Percentiles rank a stretch among this genome's conserved stretches.
These are phyloP conservation scores for Penicillium coffeae DNA, from an alignment of 495 filamentous ascomycete genomes.

Conservation along the genomic window DNA sequence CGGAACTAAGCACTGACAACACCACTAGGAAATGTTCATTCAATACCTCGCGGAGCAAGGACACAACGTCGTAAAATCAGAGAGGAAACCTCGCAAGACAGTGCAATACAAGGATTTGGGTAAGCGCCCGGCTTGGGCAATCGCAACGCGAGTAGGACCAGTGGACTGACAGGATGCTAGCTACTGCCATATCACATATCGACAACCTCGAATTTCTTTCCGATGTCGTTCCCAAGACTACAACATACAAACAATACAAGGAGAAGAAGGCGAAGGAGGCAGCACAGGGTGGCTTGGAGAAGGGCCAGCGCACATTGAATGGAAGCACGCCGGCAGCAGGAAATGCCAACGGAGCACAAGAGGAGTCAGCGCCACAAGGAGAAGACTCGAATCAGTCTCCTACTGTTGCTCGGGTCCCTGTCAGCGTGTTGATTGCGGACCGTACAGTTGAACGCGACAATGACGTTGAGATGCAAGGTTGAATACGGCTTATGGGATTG, in stretches of 20 bases:
- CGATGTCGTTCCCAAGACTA: slow-evolving; percentile 84
- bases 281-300: slow-evolving; percentile 43
- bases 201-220: slow-evolving; percentile 95
- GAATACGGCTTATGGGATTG: not conserved
- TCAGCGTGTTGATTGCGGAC: slow-evolving; percentile 40
- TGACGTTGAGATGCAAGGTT: slow-evolving; percentile 58
- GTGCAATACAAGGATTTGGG: slow-evolving; percentile 95
- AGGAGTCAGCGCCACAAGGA: slow-evolving; percentile 6
- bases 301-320: slow-evolving; percentile 53
- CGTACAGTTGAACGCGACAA: slow-evolving; percentile 35
- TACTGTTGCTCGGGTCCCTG: slow-evolving; percentile 28
- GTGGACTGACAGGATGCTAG: slow-evolving; percentile 33
- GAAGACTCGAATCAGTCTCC: slow-evolving; percentile 22
- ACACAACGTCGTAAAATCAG: slow-evolving; percentile 82
- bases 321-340: slow-evolving; percentile 20
- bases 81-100: slow-evolving; percentile 86
- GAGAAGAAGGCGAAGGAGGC: slow-evolving; percentile 52
- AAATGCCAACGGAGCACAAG: slow-evolving; percentile 30
- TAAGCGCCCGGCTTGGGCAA: slow-evolving; percentile 28
- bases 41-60: slow-evolving; percentile 83
- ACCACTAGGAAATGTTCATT: slow-evolving; percentile 83
- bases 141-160: not conserved
- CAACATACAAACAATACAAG: slow-evolving; percentile 76
- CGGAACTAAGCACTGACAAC: slow-evolving; percentile 9
- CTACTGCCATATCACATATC: slow-evolving; percentile 79